Evolutionary conservation across 441 rosid species (phyloP), one percentile per base, ranked within the genome.

Genomic region (Erodium texanum): DNA sequence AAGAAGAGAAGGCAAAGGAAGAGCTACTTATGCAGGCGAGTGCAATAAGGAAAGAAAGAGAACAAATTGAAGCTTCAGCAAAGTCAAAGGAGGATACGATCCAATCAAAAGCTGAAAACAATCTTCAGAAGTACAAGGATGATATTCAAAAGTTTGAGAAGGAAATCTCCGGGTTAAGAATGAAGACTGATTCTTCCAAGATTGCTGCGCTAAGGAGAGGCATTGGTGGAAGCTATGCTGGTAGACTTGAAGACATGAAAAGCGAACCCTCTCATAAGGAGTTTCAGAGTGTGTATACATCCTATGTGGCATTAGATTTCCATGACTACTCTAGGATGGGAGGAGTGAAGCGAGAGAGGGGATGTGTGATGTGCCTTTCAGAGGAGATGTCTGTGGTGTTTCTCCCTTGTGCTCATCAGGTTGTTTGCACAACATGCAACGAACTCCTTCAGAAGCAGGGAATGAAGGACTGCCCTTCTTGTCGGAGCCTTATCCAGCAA

Each of bases 301-400:
- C n/a, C n/a, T n/a, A n/a, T 61, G 3, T 32, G 36, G 36, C 36
- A 32, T 4, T 3, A 32, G 41, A 36, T 36, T 36, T 36, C 41
- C 10, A 36, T 6, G 41, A 36, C 10, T 62, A 74, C 34, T 64
- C 77, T 3, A 78, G 74, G 43, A 64, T n/a, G 29, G 14, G 54
- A 4, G 80, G 87, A 70, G 85, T 86, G 71, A 88, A 83, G 69
- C 88, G 98, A 14, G 98, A 93, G 70, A 80, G 93, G 24, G 98
- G 90, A 68, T 93, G 98, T 16, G 98, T 90, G 70, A 90, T 93
- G 98, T 93, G 97, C 80, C 89, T 93, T n/a, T 89, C 93, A 1
- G 98, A 93, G 76, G 97, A 90, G 76, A 89, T 86, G 90, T 85
- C 93, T 1, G 89, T 93, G 65, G 87, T 93, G 1, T 93, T 93